phyloP scores from a whole-genome alignment of 1,284 basidiomycete genomes.

The Ganoderma sinense region DNA sequence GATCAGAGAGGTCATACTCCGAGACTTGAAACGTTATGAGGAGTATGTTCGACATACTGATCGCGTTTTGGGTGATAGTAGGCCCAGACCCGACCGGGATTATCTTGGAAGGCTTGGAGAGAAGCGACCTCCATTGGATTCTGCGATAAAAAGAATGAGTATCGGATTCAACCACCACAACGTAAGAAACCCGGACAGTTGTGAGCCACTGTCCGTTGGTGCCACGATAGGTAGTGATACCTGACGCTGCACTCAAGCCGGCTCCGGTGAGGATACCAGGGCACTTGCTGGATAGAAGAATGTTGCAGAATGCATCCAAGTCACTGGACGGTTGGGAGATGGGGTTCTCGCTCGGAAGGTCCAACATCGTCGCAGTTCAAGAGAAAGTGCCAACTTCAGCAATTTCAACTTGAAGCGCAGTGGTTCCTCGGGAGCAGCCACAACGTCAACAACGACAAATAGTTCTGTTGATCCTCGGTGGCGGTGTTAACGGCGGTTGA shows the following conservation, averaged over 20 bases:
- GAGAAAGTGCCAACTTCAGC: no score
- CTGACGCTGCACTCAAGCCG: conserved; percentile 1
- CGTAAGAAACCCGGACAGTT: neutral
- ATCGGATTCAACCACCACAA: neutral
- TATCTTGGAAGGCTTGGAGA: conserved; percentile 18
- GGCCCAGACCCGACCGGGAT: conserved; percentile 49
- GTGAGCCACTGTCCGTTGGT: conserved; percentile 4
- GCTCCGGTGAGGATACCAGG: neutral
- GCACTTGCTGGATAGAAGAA: neutral
- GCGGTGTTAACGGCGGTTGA: no score
- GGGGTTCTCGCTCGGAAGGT: neutral
- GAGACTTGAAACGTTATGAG: conserved; percentile 29
- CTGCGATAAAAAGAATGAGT: neutral
- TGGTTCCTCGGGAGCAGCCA: no score
- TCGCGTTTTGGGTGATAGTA: conserved; percentile 43
- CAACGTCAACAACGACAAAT: no score
- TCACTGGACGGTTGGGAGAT: neutral
- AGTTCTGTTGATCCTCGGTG: no score
- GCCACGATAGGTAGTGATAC: conserved; percentile 5
- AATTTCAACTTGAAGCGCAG: no score
- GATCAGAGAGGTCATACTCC: neutral
- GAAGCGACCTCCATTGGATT: conserved; percentile 7
- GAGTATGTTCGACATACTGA: conserved; percentile 30
- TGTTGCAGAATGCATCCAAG: conserved; percentile 1
- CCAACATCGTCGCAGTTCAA: neutral